Evolutionary conservation across 2,329 filamentous ascomycete species (phyloP), one percentile per base, ranked within the genome.

Genomic region (Laburnicola sp.): DNA sequence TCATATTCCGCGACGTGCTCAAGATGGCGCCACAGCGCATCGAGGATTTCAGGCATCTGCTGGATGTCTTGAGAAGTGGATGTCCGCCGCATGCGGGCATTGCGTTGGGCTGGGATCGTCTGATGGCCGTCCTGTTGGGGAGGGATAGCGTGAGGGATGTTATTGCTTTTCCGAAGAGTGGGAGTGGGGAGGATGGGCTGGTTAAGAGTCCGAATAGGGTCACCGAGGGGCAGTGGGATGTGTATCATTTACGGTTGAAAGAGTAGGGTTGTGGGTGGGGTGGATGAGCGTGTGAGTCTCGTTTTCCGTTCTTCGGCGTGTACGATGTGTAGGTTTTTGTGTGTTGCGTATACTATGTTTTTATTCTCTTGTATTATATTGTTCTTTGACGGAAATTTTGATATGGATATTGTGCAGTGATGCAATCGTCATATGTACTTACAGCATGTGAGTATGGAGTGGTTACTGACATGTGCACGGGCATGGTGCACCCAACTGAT

Each of bases 31-130:
- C 85, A 4, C 78, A 84, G 51, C 83, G 89, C 2, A 76, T 97
- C n/a, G 78, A 80, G 6, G 88, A 95, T 58, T 99, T 99, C 70
- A 77, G 83, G 1, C 94, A 97, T 72, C 75, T 99, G 2, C 81
- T 99, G 1, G 84, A 89, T 58, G 92, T 92, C 0, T 79, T 99
- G 6, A 78, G 84, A 6, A 85, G 89, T 0, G 95, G 93, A 0
- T 97, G 94, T 75, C 94, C 94, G 9, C 95, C 94, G 0, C 94
- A 99, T 69, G 92, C 94, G 0, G 94, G 94, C 0, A 88, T 99
- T 57, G 94, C 94, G 0, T 77, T 99, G 11, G 94, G 94, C 0
- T 96, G 97, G 69, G 94, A 99, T 71, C 81, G 94, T 3, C 74
- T 99, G 42, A 80, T 94, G 34, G 87, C 93, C 0, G 77, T 96